Evolutionary conservation across 257 asterid species (phyloP), one percentile per base, ranked within the genome.

Genomic region (Solanum appendiculatum): DNA sequence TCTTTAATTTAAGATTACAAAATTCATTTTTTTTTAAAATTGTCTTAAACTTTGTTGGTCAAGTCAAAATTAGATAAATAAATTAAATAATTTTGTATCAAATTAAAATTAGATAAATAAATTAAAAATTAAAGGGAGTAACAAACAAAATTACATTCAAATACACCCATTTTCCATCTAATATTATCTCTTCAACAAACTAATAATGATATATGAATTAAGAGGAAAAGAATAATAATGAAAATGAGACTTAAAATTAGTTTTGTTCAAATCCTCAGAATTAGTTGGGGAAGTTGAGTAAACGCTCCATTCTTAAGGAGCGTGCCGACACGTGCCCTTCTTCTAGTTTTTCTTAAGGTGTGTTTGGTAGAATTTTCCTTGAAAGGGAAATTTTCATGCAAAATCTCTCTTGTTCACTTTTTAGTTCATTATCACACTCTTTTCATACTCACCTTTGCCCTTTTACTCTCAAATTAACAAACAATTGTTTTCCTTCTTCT

Each of bases 1-100:
- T 7, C 10, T 20, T 20, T 56, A 54, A 20, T 54, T 54, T 56
- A 56, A 54, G 0, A 20, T 56, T 7, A 7, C 2, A 56, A 54
- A 20, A 2, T 6, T 51, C 0, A 16, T 5, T 51, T 16, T 15
- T 16, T 0, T n/a, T n/a, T n/a, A n/a, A 0, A 14, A 5, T 5
- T 15, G 2, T 2, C 64, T 21, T 2, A 56, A 6, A 56, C 12
- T 1, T 56, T 56, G 0, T 7, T 56, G 64, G 27, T 56, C 64
- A 56, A 20, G 64, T 56, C 64, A 56, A 54, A 54, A 54, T n/a
- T 11, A 56, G 7, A 56, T 21, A 56, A 56, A 56, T 56, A 51
- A 51, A 51, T 15, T 1, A 46, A 14, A 46, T 46, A 18, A 54
- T 54, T 54, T 56, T 12, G 20, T 21, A 21, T 0, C 5, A 56